A percentile compares a stretch with the other conserved stretches of the same genome.
Conservation (phyloP, 2,329 filamentous ascomycete genomes). For the Colletotrichum aenigma region DNA sequence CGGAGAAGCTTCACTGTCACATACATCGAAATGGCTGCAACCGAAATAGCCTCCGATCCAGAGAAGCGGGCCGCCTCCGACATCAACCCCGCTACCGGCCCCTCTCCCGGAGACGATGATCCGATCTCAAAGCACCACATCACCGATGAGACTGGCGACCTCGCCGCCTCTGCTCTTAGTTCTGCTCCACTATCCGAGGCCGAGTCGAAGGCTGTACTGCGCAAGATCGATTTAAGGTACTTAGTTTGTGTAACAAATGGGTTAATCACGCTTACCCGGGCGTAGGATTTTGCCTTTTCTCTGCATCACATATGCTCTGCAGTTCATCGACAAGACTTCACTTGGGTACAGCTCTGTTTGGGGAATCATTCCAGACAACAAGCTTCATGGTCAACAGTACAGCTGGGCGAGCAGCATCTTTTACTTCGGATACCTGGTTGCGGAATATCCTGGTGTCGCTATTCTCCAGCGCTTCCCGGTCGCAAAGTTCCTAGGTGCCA, state of each 20-base stretch:
- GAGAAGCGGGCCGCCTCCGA: conserved; percentile 13
- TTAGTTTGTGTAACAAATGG: too few relatives aligned
- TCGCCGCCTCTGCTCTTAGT: conserved; percentile 8
- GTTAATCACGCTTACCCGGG: neutral
- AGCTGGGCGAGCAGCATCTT: conserved; percentile 36
- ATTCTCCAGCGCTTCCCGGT: conserved; percentile 31
- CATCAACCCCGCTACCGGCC: neutral
- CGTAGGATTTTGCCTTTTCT: conserved; percentile 17
- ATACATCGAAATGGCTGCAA: neutral
- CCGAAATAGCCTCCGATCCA: neutral
- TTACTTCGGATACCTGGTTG: conserved; percentile 35
- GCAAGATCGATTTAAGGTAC: neutral
- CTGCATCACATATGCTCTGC: conserved; percentile 33
- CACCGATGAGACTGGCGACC: conserved; percentile 7
- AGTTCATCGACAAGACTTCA: conserved; percentile 31
- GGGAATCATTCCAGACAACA: conserved; percentile 30
- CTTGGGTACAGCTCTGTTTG: conserved; percentile 33
- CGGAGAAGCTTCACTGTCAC: neutral
- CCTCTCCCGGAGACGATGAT: neutral
- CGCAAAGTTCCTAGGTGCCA: conserved; percentile 30
- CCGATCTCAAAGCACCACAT: conserved; percentile 11
- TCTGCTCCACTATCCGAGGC: neutral
- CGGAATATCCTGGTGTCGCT: conserved; percentile 33
- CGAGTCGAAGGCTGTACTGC: neutral
- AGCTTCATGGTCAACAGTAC: conserved; percentile 31